Percentiles rank a stretch among this genome's conserved stretches.
Evolutionary conservation across 139 green algal genomes (phyloP).

Genomic region (Pycnococcus provasolii): DNA sequence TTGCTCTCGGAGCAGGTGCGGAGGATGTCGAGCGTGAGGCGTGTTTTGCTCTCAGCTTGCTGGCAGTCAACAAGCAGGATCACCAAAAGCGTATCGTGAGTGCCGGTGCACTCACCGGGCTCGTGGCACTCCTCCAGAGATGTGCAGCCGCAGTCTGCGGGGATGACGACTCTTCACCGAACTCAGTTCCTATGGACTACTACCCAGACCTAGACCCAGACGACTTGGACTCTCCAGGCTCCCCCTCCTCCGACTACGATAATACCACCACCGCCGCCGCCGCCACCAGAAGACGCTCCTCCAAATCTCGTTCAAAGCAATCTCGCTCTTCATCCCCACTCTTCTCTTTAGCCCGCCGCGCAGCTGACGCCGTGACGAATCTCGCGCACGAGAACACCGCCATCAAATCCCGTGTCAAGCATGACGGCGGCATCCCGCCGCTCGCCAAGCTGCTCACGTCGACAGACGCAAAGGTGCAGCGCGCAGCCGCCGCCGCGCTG

Average conservation of each 20-base stretch:
- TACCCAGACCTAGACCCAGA: background rate
- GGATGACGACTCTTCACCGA: slow-evolving; percentile 1
- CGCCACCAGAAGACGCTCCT: background rate
- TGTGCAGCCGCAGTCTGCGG: background rate
- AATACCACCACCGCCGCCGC: no score
- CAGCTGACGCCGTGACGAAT: slow-evolving; percentile 90
- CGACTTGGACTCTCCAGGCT: no score
- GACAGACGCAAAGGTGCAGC: slow-evolving; percentile 78
- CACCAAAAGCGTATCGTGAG: slow-evolving; percentile 70
- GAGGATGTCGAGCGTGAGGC: slow-evolving; percentile 78
- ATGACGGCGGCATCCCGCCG: slow-evolving; percentile 80
- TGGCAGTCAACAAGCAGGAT: slow-evolving; percentile 72
- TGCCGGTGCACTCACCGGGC: slow-evolving; percentile 44
- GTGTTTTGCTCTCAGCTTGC: slow-evolving; percentile 79
- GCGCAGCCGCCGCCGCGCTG: slow-evolving; percentile 70
- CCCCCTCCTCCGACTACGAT: no score
- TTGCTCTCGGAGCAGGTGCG: slow-evolving; percentile 27
- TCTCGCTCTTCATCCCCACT: background rate
- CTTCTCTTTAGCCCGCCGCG: slow-evolving; percentile 49
- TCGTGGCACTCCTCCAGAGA: slow-evolving; percentile 57
- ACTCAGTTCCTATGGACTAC: background rate
- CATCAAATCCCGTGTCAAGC: slow-evolving; percentile 78
- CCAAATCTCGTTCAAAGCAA: background rate
- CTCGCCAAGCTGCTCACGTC: slow-evolving; percentile 73
- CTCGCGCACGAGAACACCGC: slow-evolving; percentile 87